These are phyloP conservation scores for Claviceps pusilla DNA, from an alignment of 2,329 filamentous ascomycete species.

Conservation along the genomic window DNA sequence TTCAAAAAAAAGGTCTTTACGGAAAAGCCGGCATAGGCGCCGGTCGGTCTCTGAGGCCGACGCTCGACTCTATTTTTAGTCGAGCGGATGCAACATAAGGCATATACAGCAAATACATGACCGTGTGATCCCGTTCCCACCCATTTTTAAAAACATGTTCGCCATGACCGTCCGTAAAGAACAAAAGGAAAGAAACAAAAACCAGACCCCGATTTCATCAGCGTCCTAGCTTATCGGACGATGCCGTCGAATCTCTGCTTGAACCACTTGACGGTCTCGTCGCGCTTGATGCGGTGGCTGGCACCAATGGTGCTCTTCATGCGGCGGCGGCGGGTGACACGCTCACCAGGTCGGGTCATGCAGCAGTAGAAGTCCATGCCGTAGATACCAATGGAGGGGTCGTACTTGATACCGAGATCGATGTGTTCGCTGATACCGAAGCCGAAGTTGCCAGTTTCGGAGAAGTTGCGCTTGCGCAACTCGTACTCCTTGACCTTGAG, in stretches of 20 bases:
- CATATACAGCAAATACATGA: slow-evolving; percentile 24
- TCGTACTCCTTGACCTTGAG: slow-evolving; percentile 99
- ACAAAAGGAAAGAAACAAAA: slow-evolving; percentile 9
- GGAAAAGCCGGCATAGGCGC: slow-evolving; percentile 48
- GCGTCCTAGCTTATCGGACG: slow-evolving; percentile 60
- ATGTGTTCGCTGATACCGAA: slow-evolving; percentile 99
- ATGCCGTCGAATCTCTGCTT: slow-evolving; percentile 88
- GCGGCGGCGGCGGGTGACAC: slow-evolving; percentile 88
- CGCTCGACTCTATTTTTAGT: slow-evolving; percentile 43
- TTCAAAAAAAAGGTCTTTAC: slow-evolving; percentile 17
- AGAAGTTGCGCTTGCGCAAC: slow-evolving; percentile 98
- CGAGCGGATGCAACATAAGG: slow-evolving; percentile 33
- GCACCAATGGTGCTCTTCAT: slow-evolving; percentile 74
- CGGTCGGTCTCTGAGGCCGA: slow-evolving; percentile 63
- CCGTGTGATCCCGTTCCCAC: slow-evolving; percentile 18
- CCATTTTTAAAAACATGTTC: slow-evolving; percentile 20
- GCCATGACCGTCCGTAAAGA: slow-evolving; percentile 25
- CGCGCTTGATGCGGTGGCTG: slow-evolving; percentile 82
- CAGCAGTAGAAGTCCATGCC: slow-evolving; percentile 99
- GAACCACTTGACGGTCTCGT: slow-evolving; percentile 97
- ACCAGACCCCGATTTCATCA: background rate
- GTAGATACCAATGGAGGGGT: slow-evolving; percentile 95
- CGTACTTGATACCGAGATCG: slow-evolving; percentile 99
- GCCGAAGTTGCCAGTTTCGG: slow-evolving; percentile 97
- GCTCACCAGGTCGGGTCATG: slow-evolving; percentile 99